Base-by-base conservation (phyloP, 352 stramenopile species). In the Globisporangium cylindrosporum region DNA sequence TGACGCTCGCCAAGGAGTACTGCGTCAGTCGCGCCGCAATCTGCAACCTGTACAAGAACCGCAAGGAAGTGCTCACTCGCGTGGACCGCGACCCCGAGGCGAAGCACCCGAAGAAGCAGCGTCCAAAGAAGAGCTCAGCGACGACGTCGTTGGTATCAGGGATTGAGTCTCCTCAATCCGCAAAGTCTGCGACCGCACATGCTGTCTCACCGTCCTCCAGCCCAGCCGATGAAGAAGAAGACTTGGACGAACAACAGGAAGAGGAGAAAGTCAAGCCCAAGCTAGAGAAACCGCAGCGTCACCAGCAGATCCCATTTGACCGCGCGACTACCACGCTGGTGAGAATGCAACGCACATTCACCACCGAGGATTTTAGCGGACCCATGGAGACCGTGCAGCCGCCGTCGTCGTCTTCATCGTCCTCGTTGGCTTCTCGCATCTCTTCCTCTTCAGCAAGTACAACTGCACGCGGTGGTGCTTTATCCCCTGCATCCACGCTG, bases 21-120 rank as follows among this genome's bases (percentile, higher is more conserved):
- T 61, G 64, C 32, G 78, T 84, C 1, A 86, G 76, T 54, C 78
- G 78, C 29, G 78, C 78, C 5, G 78, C 78, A 43, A 82, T 86
- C 38, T 86, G 78, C 60, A 84, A 86, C 36, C 67, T 86, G 14
- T 86, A 86, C 75, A 86, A 86, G 68, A 86, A 82, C 59, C 75
- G 78, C 18, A 72, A 71, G 38, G 73, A 80, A 27, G 75, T 84
- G 36, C 71, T 84, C n/a, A 79, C 70, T 1, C 77, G 77, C n/a
- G 73, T 66, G 27, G 66, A 54, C 59, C 68, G 76, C 4, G 75
- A 79, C 22, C 53, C 65, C 0, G 57, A 69, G n/a, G 65, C 59
- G 10, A 75, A 75, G 32, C 66, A 75, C 22, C 59, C 65, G 4
- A 75, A 75, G 60, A 67, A 63, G 22, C 65, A 69, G 65, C 59